Evolutionary conservation across 2,329 filamentous ascomycete genomes (phyloP), one percentile per base, ranked within the genome.

Genomic region (Trichothecium roseum): DNA sequence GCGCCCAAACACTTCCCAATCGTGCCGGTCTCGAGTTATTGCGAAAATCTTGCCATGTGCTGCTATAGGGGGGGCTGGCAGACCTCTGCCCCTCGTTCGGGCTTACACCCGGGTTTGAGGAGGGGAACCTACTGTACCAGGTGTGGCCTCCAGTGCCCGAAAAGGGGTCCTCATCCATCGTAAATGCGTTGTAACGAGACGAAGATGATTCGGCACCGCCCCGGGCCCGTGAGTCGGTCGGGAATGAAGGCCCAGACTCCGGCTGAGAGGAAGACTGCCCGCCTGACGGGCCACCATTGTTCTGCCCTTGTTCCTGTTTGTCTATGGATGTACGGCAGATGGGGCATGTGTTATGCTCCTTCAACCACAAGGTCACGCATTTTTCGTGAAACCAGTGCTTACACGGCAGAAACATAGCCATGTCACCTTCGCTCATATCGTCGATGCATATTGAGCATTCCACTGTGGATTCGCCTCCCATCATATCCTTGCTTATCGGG

Each of bases 361-460:
- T 75, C 35, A 96, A 62, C 89, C 89, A 96, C 34, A 83, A 68
- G 17, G 77, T 70, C 24, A 91, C 83, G 49, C 89, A 96, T 18
- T 74, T 66, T 39, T 80, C 79, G 51, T 95, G 89, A 55, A 94
- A 96, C 85, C 86, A 94, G 52, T 98, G 91, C 40, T 77, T 81
- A 60, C 91, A 98, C 0, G 87, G 87, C 34, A 98, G 60, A 31
- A 80, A 71, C 0, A 83, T 74, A 5, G 89, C 84, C 52, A 84
- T 77, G 20, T 84, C 78, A 9, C 78, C 82, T 26, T 83, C 52
- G 18, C 74, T 69, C 42, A 93, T 80, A 18, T 84, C 74, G 37
- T 95, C 87, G 65, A 96, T 94, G 59, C 91, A 98, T 39, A 98
- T 94, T 26, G 84, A 88, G 56, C 91, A 98, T 51, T 95, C 88